phyloP scores from a whole-genome alignment of 192 early-diverging fungal species.

The Backusella parvicylindrica region DNA sequence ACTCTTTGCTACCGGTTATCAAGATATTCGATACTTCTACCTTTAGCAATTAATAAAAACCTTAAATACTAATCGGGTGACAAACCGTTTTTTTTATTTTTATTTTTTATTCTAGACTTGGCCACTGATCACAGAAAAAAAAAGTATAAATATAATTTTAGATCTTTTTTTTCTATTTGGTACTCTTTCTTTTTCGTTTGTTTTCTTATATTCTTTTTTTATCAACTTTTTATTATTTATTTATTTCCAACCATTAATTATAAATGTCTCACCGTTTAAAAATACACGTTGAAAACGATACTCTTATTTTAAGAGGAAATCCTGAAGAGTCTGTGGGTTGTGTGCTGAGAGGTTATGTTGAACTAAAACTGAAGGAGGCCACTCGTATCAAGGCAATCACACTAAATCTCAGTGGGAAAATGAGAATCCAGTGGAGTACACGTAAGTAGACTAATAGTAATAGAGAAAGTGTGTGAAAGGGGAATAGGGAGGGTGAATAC shows the following conservation, averaged over 20 bases:
- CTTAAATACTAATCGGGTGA: constrained; percentile 5
- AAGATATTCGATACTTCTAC: background rate
- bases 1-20: background rate
- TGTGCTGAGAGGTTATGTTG: constrained; percentile 51
- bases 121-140: background rate
- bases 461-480: background rate
- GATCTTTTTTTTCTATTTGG: background rate
- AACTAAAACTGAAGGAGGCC: constrained; percentile 41
- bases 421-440: constrained; percentile 46
- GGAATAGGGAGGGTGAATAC: background rate
- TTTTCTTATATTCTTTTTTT: background rate
- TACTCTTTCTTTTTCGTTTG: background rate
- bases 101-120: background rate
- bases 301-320: constrained; percentile 33
- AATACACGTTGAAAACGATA: constrained; percentile 35
- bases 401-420: constrained; percentile 47
- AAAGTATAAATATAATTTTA: background rate
- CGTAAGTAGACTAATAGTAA: constrained; percentile 8
- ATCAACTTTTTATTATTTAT: background rate
- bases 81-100: background rate
- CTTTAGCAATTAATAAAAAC: background rate
- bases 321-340: constrained; percentile 39
- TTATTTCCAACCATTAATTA: background rate
- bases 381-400: constrained; percentile 47
- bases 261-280: constrained; percentile 11